These are phyloP conservation scores for Panaeolus cyanescens DNA, from an alignment of 768 basidiomycete genomes.

Conservation along the genomic window DNA sequence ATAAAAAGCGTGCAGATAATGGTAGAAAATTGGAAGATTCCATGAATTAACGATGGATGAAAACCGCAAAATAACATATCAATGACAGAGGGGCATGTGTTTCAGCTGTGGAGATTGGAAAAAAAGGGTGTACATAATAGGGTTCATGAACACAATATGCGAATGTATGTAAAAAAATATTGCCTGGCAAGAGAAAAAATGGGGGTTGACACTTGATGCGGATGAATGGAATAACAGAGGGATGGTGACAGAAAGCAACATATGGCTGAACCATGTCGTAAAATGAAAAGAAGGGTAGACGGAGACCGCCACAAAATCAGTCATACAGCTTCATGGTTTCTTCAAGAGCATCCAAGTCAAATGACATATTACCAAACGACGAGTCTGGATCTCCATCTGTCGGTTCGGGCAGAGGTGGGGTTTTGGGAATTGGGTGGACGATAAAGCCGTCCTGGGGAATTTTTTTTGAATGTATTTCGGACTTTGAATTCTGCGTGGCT, in stretches of 20 bases:
- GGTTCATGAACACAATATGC: neutral
- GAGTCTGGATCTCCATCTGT: constrained; percentile 27
- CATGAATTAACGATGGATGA: neutral
- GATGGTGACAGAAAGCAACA: neutral
- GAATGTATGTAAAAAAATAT: neutral
- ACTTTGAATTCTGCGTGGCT: neutral
- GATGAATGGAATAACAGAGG: neutral
- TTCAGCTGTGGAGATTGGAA: too few relatives aligned
- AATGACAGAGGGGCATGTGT: neutral
- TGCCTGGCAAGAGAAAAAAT: neutral
- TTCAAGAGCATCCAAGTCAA: constrained; percentile 35
- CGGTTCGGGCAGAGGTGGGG: constrained; percentile 18
- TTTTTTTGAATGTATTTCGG: constrained; percentile 1
- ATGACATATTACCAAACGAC: constrained; percentile 32
- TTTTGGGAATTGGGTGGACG: constrained; percentile 1
- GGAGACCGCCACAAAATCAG: constrained; percentile 15
- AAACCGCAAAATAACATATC: neutral
- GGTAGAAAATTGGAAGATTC: neutral
- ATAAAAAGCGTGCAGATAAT: neutral
- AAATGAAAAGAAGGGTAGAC: neutral
- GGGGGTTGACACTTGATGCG: neutral
- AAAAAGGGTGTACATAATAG: neutral
- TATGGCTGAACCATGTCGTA: neutral
- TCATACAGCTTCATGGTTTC: constrained; percentile 34
- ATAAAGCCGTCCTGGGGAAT: neutral